Percentiles rank a stretch among this genome's conserved stretches.
Conservation (phyloP, 257 asterid species). For the Cordia subcordata region DNA sequence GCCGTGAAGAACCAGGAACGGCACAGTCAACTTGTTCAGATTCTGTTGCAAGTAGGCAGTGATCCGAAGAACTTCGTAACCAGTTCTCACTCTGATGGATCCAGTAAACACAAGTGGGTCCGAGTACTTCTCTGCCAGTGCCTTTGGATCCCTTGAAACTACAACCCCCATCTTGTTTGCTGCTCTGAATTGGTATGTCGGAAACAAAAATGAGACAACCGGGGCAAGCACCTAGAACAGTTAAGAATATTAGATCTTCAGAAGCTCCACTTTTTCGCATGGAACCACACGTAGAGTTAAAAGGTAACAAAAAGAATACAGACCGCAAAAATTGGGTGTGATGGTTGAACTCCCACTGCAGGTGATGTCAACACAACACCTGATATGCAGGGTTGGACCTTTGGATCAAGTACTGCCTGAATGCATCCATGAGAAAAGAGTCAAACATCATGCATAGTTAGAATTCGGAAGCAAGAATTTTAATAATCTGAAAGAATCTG, state of each 20-base stretch:
- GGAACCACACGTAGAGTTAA: not conserved
- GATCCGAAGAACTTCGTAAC: conserved; percentile 72
- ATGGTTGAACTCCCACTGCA: conserved; percentile 86
- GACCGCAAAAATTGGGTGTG: conserved; percentile 79
- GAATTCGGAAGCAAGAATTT: no score
- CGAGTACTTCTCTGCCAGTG: conserved; percentile 76
- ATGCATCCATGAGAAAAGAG: conserved; percentile 6
- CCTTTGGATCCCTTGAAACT: conserved; percentile 79
- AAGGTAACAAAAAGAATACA: conserved; percentile 1
- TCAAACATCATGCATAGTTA: not conserved
- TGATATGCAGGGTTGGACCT: conserved; percentile 45
- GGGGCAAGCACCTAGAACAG: conserved; percentile 72
- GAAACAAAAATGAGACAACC: conserved; percentile 56
- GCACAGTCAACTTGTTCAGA: conserved; percentile 47
- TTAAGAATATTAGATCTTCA: not conserved
- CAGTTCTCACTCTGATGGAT: conserved; percentile 73
- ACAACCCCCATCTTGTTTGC: conserved; percentile 68
- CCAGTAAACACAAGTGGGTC: conserved; percentile 96
- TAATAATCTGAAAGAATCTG: no score
- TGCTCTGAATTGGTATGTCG: conserved; percentile 81
- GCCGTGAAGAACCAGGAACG: conserved; percentile 87
- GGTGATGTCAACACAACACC: conserved; percentile 88
- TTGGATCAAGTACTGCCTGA: conserved; percentile 80
- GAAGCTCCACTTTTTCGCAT: not conserved
- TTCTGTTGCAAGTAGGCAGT: conserved; percentile 62